Percentiles rank a stretch among this genome's conserved stretches.
phyloP scores from a whole-genome alignment of 139 green algal species.

The Chlorella sp. region DNA sequence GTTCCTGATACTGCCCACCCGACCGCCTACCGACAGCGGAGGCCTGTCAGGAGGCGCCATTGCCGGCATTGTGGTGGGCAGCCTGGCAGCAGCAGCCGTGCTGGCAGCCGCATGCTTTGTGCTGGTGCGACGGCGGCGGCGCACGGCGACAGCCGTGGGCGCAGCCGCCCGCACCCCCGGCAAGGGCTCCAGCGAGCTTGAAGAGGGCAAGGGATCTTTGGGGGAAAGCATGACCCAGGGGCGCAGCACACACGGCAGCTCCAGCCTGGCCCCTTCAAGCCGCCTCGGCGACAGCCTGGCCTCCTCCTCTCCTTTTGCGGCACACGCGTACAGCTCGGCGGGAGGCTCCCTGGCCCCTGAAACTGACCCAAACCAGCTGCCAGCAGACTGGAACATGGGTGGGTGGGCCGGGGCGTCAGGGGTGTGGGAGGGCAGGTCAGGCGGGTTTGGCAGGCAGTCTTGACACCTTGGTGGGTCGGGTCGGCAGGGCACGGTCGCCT shows the following conservation, averaged over 20 bases:
- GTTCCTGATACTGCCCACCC: not conserved
- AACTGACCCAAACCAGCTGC: not conserved
- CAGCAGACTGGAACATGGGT: conserved; percentile 20
- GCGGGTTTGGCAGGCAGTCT: not conserved
- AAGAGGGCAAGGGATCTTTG: not conserved
- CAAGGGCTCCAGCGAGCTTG: not conserved
- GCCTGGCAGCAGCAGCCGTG: not conserved
- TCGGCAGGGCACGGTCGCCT: too few relatives aligned
- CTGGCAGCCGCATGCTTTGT: not conserved
- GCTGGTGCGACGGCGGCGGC: not conserved
- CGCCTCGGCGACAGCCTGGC: not conserved
- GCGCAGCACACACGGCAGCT: too few relatives aligned
- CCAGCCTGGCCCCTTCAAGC: too few relatives aligned
- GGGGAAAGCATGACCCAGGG: too few relatives aligned
- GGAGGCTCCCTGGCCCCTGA: not conserved
- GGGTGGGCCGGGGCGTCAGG: not conserved
- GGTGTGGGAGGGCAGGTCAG: not conserved
- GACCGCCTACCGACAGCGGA: not conserved
- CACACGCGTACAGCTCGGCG: not conserved
- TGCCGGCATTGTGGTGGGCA: not conserved
- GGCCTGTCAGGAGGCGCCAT: conserved; percentile 6
- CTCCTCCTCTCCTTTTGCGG: not conserved
- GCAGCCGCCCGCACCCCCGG: too few relatives aligned
- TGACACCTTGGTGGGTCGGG: too few relatives aligned
- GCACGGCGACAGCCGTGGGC: not conserved